phyloP scores from a whole-genome alignment of 2,329 filamentous ascomycete species.

The Myotisia sp. region DNA sequence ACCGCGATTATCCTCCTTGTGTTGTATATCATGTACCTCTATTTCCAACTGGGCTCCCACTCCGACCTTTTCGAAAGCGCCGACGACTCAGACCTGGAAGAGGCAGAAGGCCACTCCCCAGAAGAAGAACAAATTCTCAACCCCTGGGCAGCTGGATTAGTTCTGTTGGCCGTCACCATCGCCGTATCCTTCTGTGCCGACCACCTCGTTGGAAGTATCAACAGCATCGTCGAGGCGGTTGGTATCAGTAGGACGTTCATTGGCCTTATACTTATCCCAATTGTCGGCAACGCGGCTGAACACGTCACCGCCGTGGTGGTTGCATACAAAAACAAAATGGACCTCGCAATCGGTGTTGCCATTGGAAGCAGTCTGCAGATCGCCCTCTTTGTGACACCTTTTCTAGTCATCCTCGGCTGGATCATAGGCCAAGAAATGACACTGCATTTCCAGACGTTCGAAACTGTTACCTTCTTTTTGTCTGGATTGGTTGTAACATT shows the following conservation, averaged over 20 bases:
- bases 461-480: constrained; percentile 64
- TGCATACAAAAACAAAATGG: constrained; percentile 57
- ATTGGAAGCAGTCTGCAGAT: constrained; percentile 75
- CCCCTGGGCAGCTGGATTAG: constrained; percentile 49
- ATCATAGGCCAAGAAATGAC: constrained; percentile 59
- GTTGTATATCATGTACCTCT: constrained; percentile 62
- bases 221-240: constrained; percentile 52
- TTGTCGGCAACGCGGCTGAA: constrained; percentile 67
- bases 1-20: constrained; percentile 61
- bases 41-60: constrained; percentile 66
- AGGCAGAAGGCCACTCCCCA: constrained; percentile 20
- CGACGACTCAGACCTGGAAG: constrained; percentile 12
- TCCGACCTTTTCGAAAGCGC: constrained; percentile 51
- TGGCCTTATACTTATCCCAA: constrained; percentile 63
- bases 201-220: constrained; percentile 63
- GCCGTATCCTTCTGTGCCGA: constrained; percentile 62
- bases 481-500: constrained; percentile 59
- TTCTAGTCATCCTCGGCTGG: constrained; percentile 69
- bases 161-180: constrained; percentile 55
- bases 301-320: constrained; percentile 72
- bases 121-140: constrained; percentile 41
- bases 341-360: constrained; percentile 59
- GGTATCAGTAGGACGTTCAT: constrained; percentile 70
- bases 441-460: constrained; percentile 66
- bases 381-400: constrained; percentile 64